These are phyloP conservation scores for Cyberlindnera xishuangbannaensis DNA, from an alignment of 805 yeast species.

Conservation along the genomic window DNA sequence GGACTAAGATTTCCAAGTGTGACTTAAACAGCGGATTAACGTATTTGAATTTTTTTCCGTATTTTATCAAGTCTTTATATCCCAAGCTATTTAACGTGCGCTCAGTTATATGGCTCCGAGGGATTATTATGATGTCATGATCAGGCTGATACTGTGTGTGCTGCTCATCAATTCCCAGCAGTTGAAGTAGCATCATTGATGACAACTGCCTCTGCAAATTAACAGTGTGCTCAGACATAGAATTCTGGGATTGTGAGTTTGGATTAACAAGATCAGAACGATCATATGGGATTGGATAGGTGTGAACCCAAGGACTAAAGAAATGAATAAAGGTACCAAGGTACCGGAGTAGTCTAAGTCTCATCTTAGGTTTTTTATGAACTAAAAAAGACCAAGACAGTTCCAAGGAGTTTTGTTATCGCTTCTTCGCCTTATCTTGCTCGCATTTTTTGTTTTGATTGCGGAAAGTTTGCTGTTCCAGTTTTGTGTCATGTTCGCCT, in stretches of 20 bases:
- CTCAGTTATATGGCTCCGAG: conserved; percentile 23
- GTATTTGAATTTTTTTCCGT: conserved; percentile 22
- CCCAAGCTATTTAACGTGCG: conserved; percentile 24
- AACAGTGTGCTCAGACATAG: conserved; percentile 6
- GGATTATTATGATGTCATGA: conserved; percentile 25
- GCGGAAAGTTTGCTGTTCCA: too few relatives aligned
- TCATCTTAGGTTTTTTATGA: too few relatives aligned
- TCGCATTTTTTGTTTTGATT: too few relatives aligned
- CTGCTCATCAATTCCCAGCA: background rate
- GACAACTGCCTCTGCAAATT: conserved; percentile 7
- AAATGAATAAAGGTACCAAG: too few relatives aligned
- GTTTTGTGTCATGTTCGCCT: too few relatives aligned
- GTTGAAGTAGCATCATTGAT: conserved; percentile 5
- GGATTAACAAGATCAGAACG: too few relatives aligned
- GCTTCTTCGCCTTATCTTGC: too few relatives aligned
- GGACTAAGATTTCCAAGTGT: conserved; percentile 25
- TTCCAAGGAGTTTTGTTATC: too few relatives aligned
- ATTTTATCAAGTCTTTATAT: conserved; percentile 18
- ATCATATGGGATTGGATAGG: too few relatives aligned
- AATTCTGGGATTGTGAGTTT: background rate
- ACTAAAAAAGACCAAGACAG: too few relatives aligned
- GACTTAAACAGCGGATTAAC: conserved; percentile 11
- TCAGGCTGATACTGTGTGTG: conserved; percentile 1
- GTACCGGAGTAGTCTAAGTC: too few relatives aligned
- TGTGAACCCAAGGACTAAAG: too few relatives aligned